These are phyloP conservation scores for Aureobasidium namibiae DNA, from an alignment of 2,329 filamentous ascomycete genomes.

Conservation along the genomic window DNA sequence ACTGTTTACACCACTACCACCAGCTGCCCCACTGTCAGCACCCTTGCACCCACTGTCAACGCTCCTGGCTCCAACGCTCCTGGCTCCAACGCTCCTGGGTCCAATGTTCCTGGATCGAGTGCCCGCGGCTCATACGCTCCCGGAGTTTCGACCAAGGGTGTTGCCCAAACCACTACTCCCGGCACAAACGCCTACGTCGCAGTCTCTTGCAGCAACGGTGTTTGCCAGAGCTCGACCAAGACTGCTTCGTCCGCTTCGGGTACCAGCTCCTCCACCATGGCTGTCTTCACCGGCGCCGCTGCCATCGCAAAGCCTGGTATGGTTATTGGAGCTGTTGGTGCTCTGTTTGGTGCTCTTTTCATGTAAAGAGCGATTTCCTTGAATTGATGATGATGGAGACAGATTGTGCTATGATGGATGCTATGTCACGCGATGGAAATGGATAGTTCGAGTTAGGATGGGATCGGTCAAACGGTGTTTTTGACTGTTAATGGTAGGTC, in stretches of 20 bases:
- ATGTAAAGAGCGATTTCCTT: background rate
- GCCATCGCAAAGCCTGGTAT: background rate
- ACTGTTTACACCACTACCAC: background rate
- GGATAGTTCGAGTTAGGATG: background rate
- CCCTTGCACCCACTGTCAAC: background rate
- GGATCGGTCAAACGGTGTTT: background rate
- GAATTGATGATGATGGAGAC: background rate
- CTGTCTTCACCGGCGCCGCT: conserved; percentile 12
- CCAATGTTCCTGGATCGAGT: background rate
- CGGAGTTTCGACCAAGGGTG: background rate
- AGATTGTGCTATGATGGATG: background rate
- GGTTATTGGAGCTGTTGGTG: background rate
- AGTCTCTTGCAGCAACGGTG: background rate
- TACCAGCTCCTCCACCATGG: background rate
- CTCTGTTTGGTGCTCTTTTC: background rate
- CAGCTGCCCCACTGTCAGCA: conserved; percentile 6
- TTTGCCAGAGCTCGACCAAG: background rate
- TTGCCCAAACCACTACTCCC: background rate
- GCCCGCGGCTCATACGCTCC: background rate
- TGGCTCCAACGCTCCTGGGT: background rate
- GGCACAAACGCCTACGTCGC: background rate
- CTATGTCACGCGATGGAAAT: background rate
- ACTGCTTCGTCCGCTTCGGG: background rate
- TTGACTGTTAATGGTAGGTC: background rate
- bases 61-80: background rate